Base-by-base conservation (phyloP, 441 rosid species). In the California macrophylla region DNA sequence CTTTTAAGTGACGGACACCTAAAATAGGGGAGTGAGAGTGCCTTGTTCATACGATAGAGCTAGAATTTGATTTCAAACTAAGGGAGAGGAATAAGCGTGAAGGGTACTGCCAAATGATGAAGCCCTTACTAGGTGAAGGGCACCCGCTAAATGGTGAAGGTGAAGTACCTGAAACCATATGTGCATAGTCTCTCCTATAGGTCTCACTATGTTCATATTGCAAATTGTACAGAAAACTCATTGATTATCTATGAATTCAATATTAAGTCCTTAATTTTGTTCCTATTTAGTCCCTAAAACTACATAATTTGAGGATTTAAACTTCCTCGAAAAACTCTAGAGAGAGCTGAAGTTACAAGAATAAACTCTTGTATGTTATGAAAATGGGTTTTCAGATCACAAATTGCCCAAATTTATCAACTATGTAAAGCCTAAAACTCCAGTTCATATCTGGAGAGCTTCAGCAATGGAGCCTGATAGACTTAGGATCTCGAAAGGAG, bases 381-480 rank as follows among this genome's bases (percentile, higher is more conserved):
- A 52, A 18, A 20, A 52, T 4, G 25, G 25, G 60, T 52, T 52
- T 52, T 5, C 16, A 47, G 18, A 52, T 52, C 60, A 52, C 24
- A 52, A 20, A 5, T 52, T 9, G 4, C 23, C 60, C 60, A 5
- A 52, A 52, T 30, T 45, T 45, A 45, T 45, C 52, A 38, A 45
- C 52, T 45, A 45, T 45, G 15, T 45, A 38, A 1, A 30, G 60
- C 60, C 10, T 52, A 1, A 20, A 47, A 47, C 60, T 5, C 18
- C 10, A 10, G 1, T 68, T 87, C 84, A 94, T 66, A 85, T 92
- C 80, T 90, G 96, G 24, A 94, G 77, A 67, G 99, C 90, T 74
- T 87, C 85, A 0, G 98, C 94, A 56, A 94, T 90, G 63, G 96
- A 92, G 73, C 87, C 93, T 0, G 99, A 92, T 5, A 94, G 98